These are phyloP conservation scores for Xanthoceras sorbifolium DNA, from an alignment of 345 rosid species.

Conservation along the genomic window DNA sequence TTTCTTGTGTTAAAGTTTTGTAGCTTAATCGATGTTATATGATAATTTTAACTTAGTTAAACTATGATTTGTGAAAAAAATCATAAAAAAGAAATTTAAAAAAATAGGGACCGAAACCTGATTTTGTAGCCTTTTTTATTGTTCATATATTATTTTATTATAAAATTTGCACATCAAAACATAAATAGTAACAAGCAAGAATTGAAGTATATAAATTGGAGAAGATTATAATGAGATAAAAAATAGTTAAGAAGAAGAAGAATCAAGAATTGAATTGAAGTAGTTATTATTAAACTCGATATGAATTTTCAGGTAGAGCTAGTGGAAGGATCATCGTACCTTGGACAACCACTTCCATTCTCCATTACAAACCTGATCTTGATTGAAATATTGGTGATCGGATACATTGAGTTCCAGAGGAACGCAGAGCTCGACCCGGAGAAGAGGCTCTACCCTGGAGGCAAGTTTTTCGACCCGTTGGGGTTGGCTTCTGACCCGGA, in stretches of 20 bases:
- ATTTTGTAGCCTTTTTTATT: too few relatives aligned
- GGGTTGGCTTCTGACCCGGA: constrained; percentile 92
- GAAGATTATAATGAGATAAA: too few relatives aligned
- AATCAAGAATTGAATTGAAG: neutral
- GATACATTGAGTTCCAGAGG: constrained; percentile 93
- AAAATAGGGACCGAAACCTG: too few relatives aligned
- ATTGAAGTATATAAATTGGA: too few relatives aligned
- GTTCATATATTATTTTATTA: too few relatives aligned
- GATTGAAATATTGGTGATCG: constrained; percentile 82
- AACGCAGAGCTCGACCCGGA: constrained; percentile 91
- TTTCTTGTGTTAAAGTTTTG: neutral
- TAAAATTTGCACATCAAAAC: neutral
- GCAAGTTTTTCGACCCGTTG: constrained; percentile 81
- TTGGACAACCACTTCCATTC: constrained; percentile 89
- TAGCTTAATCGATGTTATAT: neutral
- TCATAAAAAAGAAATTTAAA: too few relatives aligned
- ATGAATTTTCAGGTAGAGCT: constrained; percentile 67
- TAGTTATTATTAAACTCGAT: too few relatives aligned
- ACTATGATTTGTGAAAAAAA: neutral
- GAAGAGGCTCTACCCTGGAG: constrained; percentile 91
- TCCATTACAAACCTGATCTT: constrained; percentile 81
- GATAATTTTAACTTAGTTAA: neutral
- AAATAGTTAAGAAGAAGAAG: too few relatives aligned
- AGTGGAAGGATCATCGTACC: constrained; percentile 88
- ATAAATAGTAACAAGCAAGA: too few relatives aligned